Evolutionary conservation across 352 stramenopile species (phyloP), one percentile per base, ranked within the genome.

Genomic region (Pythium brassicae): DNA sequence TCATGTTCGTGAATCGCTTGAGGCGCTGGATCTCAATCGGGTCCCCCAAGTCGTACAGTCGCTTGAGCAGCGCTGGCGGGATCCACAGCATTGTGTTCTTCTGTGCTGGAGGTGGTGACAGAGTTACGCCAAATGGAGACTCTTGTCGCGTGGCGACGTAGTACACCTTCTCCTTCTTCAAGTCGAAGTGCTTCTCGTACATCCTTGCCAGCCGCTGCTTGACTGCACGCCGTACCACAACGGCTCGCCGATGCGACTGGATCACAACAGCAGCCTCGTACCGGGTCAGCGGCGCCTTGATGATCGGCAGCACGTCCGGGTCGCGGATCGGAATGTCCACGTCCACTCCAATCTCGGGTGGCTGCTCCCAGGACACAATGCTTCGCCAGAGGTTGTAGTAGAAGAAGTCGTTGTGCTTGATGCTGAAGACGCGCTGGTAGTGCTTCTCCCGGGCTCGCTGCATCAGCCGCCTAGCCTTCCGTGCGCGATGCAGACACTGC

Each of bases 351-450:
- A 92, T 50, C 14, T 76, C 63, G 10, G 0, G 17, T 12, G 82
- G 82, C 9, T 66, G 74, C 10, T 67, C 23, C 82, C 82, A 92
- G 4, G 77, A 74, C 20, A 74, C 74, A 6, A 43, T 57, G 20
- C 62, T 60, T 7, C 68, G 69, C 79, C 79, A 90, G 15, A 79
- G 52, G 47, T 92, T 88, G 70, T 86, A 90, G 61, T 78, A 89
- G 59, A 92, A 92, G 51, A 92, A 92, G 11, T 67, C 59, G 48
- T 84, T 66, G 74, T 92, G 82, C 4, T 66, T 65, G 55, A 90
- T 88, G 35, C 76, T 88, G 61, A 89, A 92, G 11, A 92, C 69
- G 15, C 78, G 68, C 57, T 92, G 76, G 51, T 88, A 87, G 39
- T 77, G 76, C 52, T 78, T 72, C 51, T 89, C 76, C 23, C 79